These are phyloP conservation scores for Skeletonema menzelii DNA, from an alignment of 108 stramenopile species.

Conservation along the genomic window DNA sequence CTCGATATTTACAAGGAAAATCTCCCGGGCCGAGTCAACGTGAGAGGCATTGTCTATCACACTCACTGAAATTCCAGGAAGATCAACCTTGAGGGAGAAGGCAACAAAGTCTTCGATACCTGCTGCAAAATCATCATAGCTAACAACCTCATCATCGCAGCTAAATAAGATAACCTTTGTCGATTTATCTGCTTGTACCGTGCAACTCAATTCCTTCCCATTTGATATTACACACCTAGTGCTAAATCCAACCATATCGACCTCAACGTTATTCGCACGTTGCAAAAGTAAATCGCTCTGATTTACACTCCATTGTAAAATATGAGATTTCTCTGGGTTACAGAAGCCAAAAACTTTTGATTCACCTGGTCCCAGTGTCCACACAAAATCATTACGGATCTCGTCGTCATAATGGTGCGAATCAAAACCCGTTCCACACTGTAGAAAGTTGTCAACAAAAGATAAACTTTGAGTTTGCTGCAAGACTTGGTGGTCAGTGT, in stretches of 20 bases:
- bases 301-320: slow-evolving; percentile 69
- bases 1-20: slow-evolving; percentile 46
- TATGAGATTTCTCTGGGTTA: slow-evolving; percentile 77
- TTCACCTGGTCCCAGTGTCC: slow-evolving; percentile 61
- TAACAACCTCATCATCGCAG: background rate
- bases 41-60: slow-evolving; percentile 65
- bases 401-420: background rate
- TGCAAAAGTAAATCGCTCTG: slow-evolving; percentile 28
- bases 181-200: slow-evolving; percentile 68
- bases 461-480: background rate
- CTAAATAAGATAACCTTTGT: slow-evolving; percentile 78
- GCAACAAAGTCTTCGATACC: slow-evolving; percentile 51
- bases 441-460: background rate
- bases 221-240: slow-evolving; percentile 48
- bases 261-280: slow-evolving; percentile 37
- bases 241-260: slow-evolving; percentile 74
- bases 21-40: slow-evolving; percentile 55
- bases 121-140: background rate
- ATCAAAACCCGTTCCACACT: background rate
- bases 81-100: slow-evolving; percentile 48
- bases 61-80: slow-evolving; percentile 59
- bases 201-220: slow-evolving; percentile 52
- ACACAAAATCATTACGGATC: slow-evolving; percentile 42
- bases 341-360: slow-evolving; percentile 79
- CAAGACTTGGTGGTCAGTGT: background rate